Evolutionary conservation across 208 protist genomes (phyloP).

Genomic region (Herpetomonas samuelpessoai): DNA sequence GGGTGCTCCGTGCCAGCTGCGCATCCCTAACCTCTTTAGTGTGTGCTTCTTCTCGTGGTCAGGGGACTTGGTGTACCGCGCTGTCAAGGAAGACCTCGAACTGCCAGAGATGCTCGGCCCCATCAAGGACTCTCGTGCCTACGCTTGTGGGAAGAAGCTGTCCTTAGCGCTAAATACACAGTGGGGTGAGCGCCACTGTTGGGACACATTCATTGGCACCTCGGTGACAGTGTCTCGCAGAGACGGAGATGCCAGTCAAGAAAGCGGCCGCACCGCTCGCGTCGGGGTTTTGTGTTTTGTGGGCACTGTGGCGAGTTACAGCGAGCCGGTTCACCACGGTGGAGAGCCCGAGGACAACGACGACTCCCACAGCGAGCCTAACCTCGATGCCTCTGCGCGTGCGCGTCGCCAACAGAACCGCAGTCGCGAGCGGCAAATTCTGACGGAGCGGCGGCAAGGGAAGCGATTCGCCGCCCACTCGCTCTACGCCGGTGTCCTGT

Average conservation of each 20-base stretch:
- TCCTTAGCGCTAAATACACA: background rate
- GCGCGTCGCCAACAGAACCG: background rate
- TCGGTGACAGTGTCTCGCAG: background rate
- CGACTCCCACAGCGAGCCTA: too few species aligned
- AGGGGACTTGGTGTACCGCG: background rate
- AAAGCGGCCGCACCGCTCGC: background rate
- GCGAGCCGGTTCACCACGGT: too few species aligned
- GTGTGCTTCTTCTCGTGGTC: constrained; percentile 1
- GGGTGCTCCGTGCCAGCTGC: background rate
- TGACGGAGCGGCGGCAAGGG: background rate
- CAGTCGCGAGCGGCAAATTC: too few species aligned
- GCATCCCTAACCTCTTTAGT: background rate
- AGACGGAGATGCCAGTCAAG: background rate
- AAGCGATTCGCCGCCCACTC: background rate
- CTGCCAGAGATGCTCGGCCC: background rate
- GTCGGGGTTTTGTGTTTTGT: background rate
- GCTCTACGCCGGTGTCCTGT: background rate
- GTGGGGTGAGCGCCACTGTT: background rate
- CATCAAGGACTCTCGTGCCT: background rate
- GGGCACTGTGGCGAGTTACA: background rate
- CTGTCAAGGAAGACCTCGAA: background rate
- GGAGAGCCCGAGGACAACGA: too few species aligned
- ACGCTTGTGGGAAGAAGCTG: background rate
- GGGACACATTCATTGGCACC: background rate
- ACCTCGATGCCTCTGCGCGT: too few species aligned